Percentiles rank a stretch among this genome's conserved stretches.
phyloP scores from a whole-genome alignment of 192 early-diverging fungal genomes.

The Coemansia sp. region DNA sequence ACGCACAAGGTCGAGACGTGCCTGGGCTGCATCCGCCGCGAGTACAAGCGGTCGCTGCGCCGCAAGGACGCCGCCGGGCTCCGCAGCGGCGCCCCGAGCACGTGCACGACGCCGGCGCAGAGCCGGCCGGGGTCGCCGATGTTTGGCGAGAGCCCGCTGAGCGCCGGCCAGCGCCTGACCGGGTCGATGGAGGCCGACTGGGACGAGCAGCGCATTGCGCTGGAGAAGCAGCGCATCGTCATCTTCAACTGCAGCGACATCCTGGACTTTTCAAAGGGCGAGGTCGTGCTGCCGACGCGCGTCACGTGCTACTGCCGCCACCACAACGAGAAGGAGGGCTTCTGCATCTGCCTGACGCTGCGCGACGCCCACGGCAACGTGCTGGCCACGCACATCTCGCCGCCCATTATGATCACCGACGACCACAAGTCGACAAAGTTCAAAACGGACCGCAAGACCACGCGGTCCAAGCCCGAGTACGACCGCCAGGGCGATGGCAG shows the following conservation, averaged over 20 bases:
- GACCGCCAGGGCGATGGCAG: conserved; percentile 50
- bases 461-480: conserved; percentile 59
- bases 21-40: conserved; percentile 81
- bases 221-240: conserved; percentile 80
- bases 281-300: conserved; percentile 85
- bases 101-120: conserved; percentile 61
- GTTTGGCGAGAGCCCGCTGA: conserved; percentile 29
- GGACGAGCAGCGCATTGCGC: conserved; percentile 68
- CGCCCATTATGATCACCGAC: conserved; percentile 96
- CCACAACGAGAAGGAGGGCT: conserved; percentile 92
- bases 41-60: conserved; percentile 74
- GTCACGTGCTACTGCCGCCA: conserved; percentile 98
- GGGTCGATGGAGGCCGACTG: conserved; percentile 64
- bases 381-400: conserved; percentile 80
- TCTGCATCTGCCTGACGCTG: conserved; percentile 85
- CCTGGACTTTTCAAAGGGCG: conserved; percentile 88
- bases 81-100: conserved; percentile 47
- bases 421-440: conserved; percentile 92
- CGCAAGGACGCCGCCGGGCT: conserved; percentile 52
- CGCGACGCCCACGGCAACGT: conserved; percentile 66
- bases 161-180: conserved; percentile 37
- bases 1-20: conserved; percentile 79
- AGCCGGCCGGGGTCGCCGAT: conserved; percentile 60
- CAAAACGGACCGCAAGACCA: conserved; percentile 58
- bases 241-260: conserved; percentile 89